Base-by-base conservation (phyloP, 2,329 filamentous ascomycete species). In the Magnaporthiopsis poae region DNA sequence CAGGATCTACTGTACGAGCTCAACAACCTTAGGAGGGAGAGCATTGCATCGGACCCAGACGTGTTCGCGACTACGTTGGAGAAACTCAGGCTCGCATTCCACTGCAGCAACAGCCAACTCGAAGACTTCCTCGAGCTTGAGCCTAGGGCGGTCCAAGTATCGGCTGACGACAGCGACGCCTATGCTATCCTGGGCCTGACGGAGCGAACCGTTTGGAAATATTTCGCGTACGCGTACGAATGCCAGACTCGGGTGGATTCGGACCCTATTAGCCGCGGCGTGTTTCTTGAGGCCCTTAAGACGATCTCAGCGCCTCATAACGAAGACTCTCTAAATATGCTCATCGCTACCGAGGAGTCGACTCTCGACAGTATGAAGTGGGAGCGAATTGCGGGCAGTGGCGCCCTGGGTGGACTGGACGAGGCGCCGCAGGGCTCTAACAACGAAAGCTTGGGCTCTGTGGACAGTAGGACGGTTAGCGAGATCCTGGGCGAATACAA, bases 1-100 rank as follows among this genome's bases (percentile, higher is more conserved):
- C 81, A 84, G 67, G 81, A 84, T 68, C 75, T 83, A 33, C 77
- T 80, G 66, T 77, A 77, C 59, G 82, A 84, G 69, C 74, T 83
- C 1, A 59, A 56, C 29, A 56, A 56, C 21, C 63, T 64, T 27
- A 64, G 59, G 35, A 56, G 63, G 27, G 21, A 25, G 9, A 59
- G 36, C 52, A 59, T 18, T 13, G 33, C 18, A 25, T 33, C 63
- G 31, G 63, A 56, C 27, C 63, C 60, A 52, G 60, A 65, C 13
- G 25, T 52, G 3, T 33, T 29, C 31, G 60, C 39, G 29, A 27
- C 21, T 9, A 39, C 61, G 35, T 29, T 61, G 31, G 33, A 31
- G 52, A 25, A 69, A 27, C 67, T 72, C 62, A 69, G 56, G 9
- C 64, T 63, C 1, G 68, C 69, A 0, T 68, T 72, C 3, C 67